Evolutionary conservation across 2,329 filamentous ascomycete species (phyloP).

Genomic region (Microdochium paspali): DNA sequence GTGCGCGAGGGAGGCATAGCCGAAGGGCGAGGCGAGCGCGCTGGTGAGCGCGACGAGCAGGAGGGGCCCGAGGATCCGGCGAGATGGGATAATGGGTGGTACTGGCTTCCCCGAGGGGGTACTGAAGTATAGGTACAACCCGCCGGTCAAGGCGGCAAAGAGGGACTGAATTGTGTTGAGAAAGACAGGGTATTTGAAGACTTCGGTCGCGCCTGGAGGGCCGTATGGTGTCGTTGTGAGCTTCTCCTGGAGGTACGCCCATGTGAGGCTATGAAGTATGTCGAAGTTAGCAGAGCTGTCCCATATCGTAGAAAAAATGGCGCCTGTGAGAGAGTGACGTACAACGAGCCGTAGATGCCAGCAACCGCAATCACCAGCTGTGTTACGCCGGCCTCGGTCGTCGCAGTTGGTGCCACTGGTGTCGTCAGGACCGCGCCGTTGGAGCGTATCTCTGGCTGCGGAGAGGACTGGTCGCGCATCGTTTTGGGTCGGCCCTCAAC

Average conservation of each 20-base stretch:
- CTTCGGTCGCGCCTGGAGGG: slow-evolving; percentile 50
- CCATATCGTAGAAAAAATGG: background rate
- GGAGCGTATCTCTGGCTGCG: slow-evolving; percentile 6
- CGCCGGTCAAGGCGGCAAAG: slow-evolving; percentile 76
- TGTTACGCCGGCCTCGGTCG: slow-evolving; percentile 49
- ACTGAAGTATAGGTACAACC: slow-evolving; percentile 65
- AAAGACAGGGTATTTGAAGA: slow-evolving; percentile 90
- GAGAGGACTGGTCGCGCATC: slow-evolving; percentile 1
- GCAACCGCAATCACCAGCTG: slow-evolving; percentile 82
- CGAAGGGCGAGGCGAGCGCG: slow-evolving; percentile 88
- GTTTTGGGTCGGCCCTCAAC: slow-evolving; percentile 29
- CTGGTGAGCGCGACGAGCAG: slow-evolving; percentile 79
- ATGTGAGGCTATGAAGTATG: slow-evolving; percentile 58
- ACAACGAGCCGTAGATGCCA: slow-evolving; percentile 97
- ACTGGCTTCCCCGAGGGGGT: slow-evolving; percentile 40
- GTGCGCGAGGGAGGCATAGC: slow-evolving; percentile 83
- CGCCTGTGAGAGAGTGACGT: slow-evolving; percentile 21
- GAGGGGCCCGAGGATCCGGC: slow-evolving; percentile 66
- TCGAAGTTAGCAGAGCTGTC: slow-evolving; percentile 1
- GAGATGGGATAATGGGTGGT: slow-evolving; percentile 67
- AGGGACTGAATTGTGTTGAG: slow-evolving; percentile 92
- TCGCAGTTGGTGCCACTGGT: background rate
- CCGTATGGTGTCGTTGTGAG: slow-evolving; percentile 90
- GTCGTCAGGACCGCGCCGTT: slow-evolving; percentile 12
- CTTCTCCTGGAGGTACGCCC: slow-evolving; percentile 94